Conservation (phyloP, 1,284 basidiomycete genomes). For the Leccinum pachyderme region DNA sequence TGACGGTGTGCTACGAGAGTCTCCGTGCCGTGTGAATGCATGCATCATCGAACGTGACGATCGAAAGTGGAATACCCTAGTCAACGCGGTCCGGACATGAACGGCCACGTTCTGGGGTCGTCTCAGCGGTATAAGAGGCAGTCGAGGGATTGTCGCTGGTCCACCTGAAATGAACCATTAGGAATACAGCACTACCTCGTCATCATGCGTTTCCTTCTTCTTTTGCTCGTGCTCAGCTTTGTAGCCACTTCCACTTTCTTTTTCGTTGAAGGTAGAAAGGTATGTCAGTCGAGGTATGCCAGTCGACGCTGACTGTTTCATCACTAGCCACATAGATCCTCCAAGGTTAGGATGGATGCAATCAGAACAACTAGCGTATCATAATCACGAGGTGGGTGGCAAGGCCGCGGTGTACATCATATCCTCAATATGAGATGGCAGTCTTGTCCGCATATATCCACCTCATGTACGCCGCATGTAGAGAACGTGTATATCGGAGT, state of each 20-base stretch:
- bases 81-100: constrained; percentile 26
- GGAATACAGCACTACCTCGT: constrained; percentile 11
- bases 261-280: constrained; percentile 31
- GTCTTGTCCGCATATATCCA: no score
- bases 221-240: constrained; percentile 31
- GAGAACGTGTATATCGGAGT: constrained; percentile 24
- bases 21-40: neutral
- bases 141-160: constrained; percentile 13
- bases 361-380: constrained; percentile 23
- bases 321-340: constrained; percentile 22
- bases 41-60: constrained; percentile 2
- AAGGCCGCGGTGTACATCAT: neutral
- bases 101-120: constrained; percentile 25
- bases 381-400: constrained; percentile 19
- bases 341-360: constrained; percentile 11
- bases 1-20: neutral
- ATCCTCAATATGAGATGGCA: no score
- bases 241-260: constrained; percentile 31
- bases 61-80: constrained; percentile 2
- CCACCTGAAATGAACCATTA: constrained; percentile 32
- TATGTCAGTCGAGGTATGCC: constrained; percentile 10
- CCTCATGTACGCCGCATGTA: no score
- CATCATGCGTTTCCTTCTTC: constrained; percentile 30
- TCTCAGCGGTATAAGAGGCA: constrained; percentile 27
- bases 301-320: constrained; percentile 8